Conservation (phyloP, 2,329 filamentous ascomycete species). For the Ophiocordyceps australis region DNA sequence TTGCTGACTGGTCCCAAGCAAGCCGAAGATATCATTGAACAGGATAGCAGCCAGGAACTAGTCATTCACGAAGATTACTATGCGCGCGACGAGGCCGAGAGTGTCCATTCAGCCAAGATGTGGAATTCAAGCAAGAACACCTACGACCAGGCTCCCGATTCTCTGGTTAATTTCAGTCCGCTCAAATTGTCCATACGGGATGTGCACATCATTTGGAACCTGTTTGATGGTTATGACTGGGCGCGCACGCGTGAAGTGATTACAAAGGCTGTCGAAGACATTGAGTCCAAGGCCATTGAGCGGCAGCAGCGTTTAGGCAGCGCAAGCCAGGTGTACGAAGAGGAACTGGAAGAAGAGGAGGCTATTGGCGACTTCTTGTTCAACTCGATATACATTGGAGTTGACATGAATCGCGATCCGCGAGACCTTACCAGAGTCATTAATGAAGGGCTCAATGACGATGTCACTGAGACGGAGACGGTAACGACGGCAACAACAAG, state of each 20-base stretch:
- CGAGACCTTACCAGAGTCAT: constrained; percentile 67
- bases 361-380: constrained; percentile 92
- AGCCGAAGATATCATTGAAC: too few relatives aligned
- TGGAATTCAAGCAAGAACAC: constrained; percentile 67
- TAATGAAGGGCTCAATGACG: constrained; percentile 75
- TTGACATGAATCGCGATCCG: constrained; percentile 73
- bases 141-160: constrained; percentile 47
- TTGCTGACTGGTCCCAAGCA: constrained; percentile 15
- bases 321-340: constrained; percentile 40
- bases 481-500: constrained; percentile 56
- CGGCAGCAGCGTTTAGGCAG: constrained; percentile 33
- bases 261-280: constrained; percentile 69
- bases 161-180: constrained; percentile 47
- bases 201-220: constrained; percentile 89
- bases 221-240: constrained; percentile 98
- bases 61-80: constrained; percentile 69
- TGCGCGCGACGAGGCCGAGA: constrained; percentile 35
- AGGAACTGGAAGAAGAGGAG: constrained; percentile 63
- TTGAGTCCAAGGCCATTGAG: constrained; percentile 69
- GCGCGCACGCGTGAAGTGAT: constrained; percentile 71
- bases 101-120: constrained; percentile 44
- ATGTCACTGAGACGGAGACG: constrained; percentile 76
- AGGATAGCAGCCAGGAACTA: constrained; percentile 36
- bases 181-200: constrained; percentile 66
- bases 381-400: constrained; percentile 96